Percentiles rank a stretch among this genome's conserved stretches.
Evolutionary conservation across 2,329 filamentous ascomycete species (phyloP).

Genomic region (Colletotrichum gigasporum): DNA sequence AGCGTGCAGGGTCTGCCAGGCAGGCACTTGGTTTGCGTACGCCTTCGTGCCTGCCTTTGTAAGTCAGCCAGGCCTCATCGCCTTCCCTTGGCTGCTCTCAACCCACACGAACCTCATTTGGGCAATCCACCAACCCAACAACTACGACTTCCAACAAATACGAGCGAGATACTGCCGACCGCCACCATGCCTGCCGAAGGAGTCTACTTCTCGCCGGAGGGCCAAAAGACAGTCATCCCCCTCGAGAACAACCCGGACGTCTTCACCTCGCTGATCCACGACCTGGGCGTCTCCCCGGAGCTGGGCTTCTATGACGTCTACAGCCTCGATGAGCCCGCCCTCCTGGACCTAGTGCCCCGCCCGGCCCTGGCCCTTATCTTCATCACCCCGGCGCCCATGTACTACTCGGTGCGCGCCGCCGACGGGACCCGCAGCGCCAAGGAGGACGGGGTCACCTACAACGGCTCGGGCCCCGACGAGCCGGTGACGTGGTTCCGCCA

Average conservation of each 20-base stretch:
- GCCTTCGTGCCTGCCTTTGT: not conserved
- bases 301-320: slow-evolving; percentile 85
- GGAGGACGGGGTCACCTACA: slow-evolving; percentile 42
- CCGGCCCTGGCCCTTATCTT: slow-evolving; percentile 81
- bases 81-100: not conserved
- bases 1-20: not conserved
- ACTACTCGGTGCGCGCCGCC: slow-evolving; percentile 52
- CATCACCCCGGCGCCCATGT: slow-evolving; percentile 72
- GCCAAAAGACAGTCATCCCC: slow-evolving; percentile 49
- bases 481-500: slow-evolving; percentile 86
- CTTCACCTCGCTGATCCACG: slow-evolving; percentile 76
- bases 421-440: slow-evolving; percentile 27
- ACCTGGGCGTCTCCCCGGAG: slow-evolving; percentile 73
- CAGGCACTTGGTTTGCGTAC: slow-evolving; percentile 17
- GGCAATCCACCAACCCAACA: accelerated
- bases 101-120: not conserved
- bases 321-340: slow-evolving; percentile 78
- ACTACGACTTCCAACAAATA: not conserved
- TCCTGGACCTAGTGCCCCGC: slow-evolving; percentile 80
- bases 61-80: not conserved
- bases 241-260: slow-evolving; percentile 77
- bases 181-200: slow-evolving; percentile 37
- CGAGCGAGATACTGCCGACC: not conserved
- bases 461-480: slow-evolving; percentile 54
- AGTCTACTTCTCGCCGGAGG: slow-evolving; percentile 39